These are phyloP conservation scores for Westerdykella ornata DNA, from an alignment of 2,329 filamentous ascomycete genomes.

Conservation along the genomic window DNA sequence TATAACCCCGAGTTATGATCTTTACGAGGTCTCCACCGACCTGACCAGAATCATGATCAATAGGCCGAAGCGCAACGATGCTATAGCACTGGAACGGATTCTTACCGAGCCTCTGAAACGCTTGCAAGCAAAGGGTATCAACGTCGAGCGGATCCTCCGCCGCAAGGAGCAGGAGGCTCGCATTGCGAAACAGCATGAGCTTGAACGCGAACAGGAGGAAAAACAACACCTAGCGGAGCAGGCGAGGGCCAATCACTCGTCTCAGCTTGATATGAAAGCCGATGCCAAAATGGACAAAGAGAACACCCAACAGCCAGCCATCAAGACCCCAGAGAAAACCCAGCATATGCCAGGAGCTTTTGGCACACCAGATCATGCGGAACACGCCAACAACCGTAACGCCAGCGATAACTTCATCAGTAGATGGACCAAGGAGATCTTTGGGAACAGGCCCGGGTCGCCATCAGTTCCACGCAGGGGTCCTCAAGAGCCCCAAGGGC, in stretches of 20 bases:
- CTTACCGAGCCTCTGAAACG: slow-evolving; percentile 77
- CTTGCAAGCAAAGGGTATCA: slow-evolving; percentile 82
- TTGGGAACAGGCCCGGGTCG: slow-evolving; percentile 21
- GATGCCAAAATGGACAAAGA: slow-evolving; percentile 2
- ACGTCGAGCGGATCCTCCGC: slow-evolving; percentile 87
- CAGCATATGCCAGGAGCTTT: slow-evolving; percentile 35
- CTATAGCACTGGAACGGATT: slow-evolving; percentile 85
- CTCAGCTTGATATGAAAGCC: not conserved
- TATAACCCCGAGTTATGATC: slow-evolving; percentile 68
- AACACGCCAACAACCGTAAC: not conserved
- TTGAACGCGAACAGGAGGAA: slow-evolving; percentile 59
- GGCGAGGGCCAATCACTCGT: slow-evolving; percentile 17
- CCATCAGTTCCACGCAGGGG: not conserved
- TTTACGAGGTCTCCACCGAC: slow-evolving; percentile 88
- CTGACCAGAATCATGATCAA: slow-evolving; percentile 74
- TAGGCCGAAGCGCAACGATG: slow-evolving; percentile 79
- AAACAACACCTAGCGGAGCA: slow-evolving; percentile 38
- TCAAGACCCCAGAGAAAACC: slow-evolving; percentile 22
- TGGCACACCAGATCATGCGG: slow-evolving; percentile 26
- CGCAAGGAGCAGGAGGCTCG: slow-evolving; percentile 81
- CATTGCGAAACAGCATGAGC: slow-evolving; percentile 76
- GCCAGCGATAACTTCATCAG: slow-evolving; percentile 26
- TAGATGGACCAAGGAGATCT: slow-evolving; percentile 35
- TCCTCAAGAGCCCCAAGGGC: slow-evolving; percentile 20
- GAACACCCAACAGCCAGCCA: slow-evolving; percentile 12